These are phyloP conservation scores for Mycena capillaripes DNA, from an alignment of 768 basidiomycete species.

Conservation along the genomic window DNA sequence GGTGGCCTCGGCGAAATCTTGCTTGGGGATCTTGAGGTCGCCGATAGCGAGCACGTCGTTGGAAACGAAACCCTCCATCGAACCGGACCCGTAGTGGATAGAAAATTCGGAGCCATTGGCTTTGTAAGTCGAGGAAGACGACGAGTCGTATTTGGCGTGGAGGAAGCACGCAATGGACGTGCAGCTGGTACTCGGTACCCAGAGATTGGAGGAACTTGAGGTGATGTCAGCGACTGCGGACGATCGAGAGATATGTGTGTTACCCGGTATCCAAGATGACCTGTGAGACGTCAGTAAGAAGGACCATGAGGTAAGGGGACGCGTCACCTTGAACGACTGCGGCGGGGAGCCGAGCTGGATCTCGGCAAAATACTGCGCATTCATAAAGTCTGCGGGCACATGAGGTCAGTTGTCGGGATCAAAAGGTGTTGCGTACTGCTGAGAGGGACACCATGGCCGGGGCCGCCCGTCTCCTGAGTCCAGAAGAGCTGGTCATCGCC, in stretches of 20 bases:
- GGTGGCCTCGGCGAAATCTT: constrained; percentile 95
- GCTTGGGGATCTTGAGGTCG: constrained; percentile 78
- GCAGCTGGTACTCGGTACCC: constrained; percentile 89
- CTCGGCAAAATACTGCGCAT: constrained; percentile 96
- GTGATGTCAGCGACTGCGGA: constrained; percentile 25
- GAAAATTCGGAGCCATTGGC: constrained; percentile 90
- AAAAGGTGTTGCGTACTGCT: constrained; percentile 70
- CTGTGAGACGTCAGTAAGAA: constrained; percentile 73
- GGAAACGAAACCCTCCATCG: constrained; percentile 97
- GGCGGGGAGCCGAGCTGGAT: constrained; percentile 88
- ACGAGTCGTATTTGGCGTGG: constrained; percentile 91
- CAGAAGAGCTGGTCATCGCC: constrained; percentile 78
- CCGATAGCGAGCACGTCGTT: constrained; percentile 86
- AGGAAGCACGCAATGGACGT: constrained; percentile 95
- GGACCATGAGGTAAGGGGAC: constrained; percentile 9
- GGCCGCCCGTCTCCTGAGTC: constrained; percentile 83
- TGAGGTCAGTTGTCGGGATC: constrained; percentile 4
- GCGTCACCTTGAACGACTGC: constrained; percentile 70
- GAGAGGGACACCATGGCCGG: constrained; percentile 90
- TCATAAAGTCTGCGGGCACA: constrained; percentile 86
- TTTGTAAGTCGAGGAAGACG: constrained; percentile 86
- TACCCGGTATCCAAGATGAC: constrained; percentile 95
- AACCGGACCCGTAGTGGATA: constrained; percentile 96
- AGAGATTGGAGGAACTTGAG: constrained; percentile 88
- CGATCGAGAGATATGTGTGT: background rate